Conservation (phyloP, 768 basidiomycete genomes). For the Mycena kentingensis region DNA sequence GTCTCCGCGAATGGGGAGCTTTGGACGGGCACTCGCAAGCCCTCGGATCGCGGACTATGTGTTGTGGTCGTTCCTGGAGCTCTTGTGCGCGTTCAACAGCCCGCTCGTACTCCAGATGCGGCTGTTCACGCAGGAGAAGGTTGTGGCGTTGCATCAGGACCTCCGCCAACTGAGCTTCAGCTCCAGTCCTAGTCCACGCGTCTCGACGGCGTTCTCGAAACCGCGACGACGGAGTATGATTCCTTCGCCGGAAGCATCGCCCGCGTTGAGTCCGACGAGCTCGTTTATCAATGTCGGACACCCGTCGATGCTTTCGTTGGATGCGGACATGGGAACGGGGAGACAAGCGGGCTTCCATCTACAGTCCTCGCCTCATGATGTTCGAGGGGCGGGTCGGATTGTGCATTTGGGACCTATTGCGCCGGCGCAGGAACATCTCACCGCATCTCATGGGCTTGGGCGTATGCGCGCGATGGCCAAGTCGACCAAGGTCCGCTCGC, state of each 20-base stretch:
- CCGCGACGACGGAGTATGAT: slow-evolving; percentile 49
- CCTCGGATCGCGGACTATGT: slow-evolving; percentile 72
- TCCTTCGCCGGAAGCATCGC: slow-evolving; percentile 52
- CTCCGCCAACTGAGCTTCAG: slow-evolving; percentile 37
- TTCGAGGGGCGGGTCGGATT: slow-evolving; percentile 47
- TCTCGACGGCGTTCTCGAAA: slow-evolving; percentile 60
- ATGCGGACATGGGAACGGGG: slow-evolving; percentile 28
- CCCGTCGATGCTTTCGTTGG: slow-evolving; percentile 21
- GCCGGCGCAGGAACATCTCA: slow-evolving; percentile 12
- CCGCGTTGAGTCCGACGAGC: slow-evolving; percentile 37
- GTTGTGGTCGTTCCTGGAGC: slow-evolving; percentile 71
- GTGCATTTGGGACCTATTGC: slow-evolving; percentile 37
- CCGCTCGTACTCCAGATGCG: slow-evolving; percentile 70
- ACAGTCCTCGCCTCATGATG: slow-evolving; percentile 38
- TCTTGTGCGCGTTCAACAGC: slow-evolving; percentile 60
- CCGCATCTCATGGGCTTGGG: slow-evolving; percentile 24
- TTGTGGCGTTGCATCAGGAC: slow-evolving; percentile 54
- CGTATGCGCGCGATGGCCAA: slow-evolving; percentile 32
- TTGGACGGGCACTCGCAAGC: slow-evolving; percentile 29
- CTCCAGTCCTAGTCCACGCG: slow-evolving; percentile 36
- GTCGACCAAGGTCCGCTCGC: slow-evolving; percentile 50
- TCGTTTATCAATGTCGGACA: slow-evolving; percentile 26
- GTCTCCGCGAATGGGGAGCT: slow-evolving; percentile 29
- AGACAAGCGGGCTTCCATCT: slow-evolving; percentile 46
- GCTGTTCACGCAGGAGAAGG: slow-evolving; percentile 64